Conservation (phyloP, 2,329 filamentous ascomycete genomes). For the Fusarium agapanthi region DNA sequence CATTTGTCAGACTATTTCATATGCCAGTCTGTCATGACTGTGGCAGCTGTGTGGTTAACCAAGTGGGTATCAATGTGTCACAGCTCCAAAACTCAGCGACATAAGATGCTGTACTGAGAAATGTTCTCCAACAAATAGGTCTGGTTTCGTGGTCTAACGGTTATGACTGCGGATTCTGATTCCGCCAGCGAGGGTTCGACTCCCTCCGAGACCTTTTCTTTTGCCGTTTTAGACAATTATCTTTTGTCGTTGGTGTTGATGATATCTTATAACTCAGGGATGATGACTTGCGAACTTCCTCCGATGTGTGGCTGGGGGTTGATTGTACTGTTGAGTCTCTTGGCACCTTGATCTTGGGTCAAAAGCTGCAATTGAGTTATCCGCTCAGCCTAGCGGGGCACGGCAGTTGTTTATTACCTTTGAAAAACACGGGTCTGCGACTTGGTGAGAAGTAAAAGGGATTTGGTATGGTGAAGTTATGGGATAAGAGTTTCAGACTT, state of each 20-base stretch:
- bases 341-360: neutral
- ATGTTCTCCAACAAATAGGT: neutral
- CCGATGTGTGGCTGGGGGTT: no score
- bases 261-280: neutral
- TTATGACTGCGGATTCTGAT: slow-evolving; percentile 44
- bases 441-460: neutral
- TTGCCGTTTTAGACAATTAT: neutral
- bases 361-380: neutral
- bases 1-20: neutral
- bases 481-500: neutral
- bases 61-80: neutral
- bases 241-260: neutral
- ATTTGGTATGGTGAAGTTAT: neutral
- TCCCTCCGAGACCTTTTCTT: slow-evolving; percentile 35
- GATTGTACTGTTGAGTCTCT: neutral
- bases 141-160: slow-evolving; percentile 20
- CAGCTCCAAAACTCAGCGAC: rapidly evolving
- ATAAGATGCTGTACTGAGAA: rapidly evolving
- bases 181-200: slow-evolving; percentile 43
- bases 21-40: neutral
- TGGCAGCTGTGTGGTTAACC: neutral
- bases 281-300: neutral
- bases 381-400: neutral
- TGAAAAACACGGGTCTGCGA: neutral
- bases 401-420: no score